A percentile compares a stretch with the other conserved stretches of the same genome.
Conservation (phyloP, 495 filamentous ascomycete species). For the Viridothelium virens region DNA sequence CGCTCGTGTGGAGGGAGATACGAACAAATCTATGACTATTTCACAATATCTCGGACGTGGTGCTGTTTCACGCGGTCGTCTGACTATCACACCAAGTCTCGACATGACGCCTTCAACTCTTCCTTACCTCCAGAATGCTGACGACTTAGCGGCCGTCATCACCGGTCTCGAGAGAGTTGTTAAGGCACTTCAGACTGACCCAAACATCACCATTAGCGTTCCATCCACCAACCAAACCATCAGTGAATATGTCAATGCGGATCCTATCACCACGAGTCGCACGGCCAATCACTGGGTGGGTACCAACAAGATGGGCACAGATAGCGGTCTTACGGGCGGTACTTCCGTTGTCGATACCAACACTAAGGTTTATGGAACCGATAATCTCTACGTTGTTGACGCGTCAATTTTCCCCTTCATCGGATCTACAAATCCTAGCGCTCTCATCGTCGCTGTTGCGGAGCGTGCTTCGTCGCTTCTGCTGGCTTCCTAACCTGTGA, state of each 20-base stretch:
- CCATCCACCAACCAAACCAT: conserved; percentile 47
- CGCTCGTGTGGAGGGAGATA: conserved; percentile 50
- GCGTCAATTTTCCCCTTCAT: conserved; percentile 57
- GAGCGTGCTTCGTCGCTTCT: conserved; percentile 53
- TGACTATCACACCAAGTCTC: conserved; percentile 52
- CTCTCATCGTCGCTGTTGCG: conserved; percentile 51
- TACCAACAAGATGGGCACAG: conserved; percentile 55
- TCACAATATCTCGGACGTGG: conserved; percentile 60
- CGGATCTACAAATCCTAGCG: conserved; percentile 52
- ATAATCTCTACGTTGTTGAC: conserved; percentile 61
- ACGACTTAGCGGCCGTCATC: conserved; percentile 44
- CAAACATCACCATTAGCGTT: conserved; percentile 46
- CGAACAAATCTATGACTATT: conserved; percentile 50
- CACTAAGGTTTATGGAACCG: conserved; percentile 62
- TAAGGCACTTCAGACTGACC: conserved; percentile 44
- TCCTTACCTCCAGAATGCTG: conserved; percentile 48
- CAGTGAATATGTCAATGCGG: conserved; percentile 47
- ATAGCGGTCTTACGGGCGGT: conserved; percentile 57
- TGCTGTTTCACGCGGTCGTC: conserved; percentile 51
- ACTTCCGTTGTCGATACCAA: conserved; percentile 64
- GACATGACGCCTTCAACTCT: conserved; percentile 46
- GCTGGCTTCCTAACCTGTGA: conserved; percentile 27
- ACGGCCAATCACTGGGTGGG: conserved; percentile 67
- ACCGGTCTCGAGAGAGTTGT: conserved; percentile 54
- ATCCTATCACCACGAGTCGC: conserved; percentile 43